phyloP scores from a whole-genome alignment of 2,329 filamentous ascomycete species.

The Nemania serpens region DNA sequence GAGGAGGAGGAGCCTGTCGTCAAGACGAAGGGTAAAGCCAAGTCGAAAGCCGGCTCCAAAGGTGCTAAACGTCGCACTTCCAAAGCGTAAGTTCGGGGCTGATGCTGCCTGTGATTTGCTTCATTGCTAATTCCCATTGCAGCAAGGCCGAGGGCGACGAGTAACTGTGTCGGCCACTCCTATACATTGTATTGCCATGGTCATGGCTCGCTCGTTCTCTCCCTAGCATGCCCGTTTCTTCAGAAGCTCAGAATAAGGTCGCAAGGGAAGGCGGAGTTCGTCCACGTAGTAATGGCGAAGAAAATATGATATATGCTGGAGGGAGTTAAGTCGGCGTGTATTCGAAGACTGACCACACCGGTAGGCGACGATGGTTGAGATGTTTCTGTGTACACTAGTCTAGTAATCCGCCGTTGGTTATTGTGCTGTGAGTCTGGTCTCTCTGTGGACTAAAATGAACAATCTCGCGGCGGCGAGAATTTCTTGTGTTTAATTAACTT shows the following conservation, averaged over 20 bases:
- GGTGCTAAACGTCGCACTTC: constrained; percentile 20
- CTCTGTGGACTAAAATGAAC: background rate
- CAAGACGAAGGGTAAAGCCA: constrained; percentile 42
- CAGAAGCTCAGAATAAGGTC: background rate
- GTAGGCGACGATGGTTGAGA: background rate
- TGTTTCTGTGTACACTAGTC: constrained; percentile 19
- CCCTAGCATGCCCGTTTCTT: background rate
- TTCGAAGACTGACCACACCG: background rate
- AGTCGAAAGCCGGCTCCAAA: constrained; percentile 34
- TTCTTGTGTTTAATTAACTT: background rate
- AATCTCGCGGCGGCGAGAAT: constrained; percentile 16
- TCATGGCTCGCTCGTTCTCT: background rate
- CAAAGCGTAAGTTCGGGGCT: constrained; percentile 7
- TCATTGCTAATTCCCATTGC: background rate
- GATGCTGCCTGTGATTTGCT: background rate
- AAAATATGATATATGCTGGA: background rate
- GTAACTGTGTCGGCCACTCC: background rate
- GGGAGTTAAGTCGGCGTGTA: background rate
- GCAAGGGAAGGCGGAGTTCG: background rate
- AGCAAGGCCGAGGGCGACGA: constrained; percentile 15
- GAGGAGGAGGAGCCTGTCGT: constrained; percentile 37
- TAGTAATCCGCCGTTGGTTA: background rate
- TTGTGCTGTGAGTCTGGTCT: constrained; percentile 4
- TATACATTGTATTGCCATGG: background rate
- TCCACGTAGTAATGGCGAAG: constrained; percentile 3